Percentiles rank a stretch among this genome's conserved stretches.
Evolutionary conservation across 75 land plant species (phyloP).

Genomic region (Cryptomeria japonica): DNA sequence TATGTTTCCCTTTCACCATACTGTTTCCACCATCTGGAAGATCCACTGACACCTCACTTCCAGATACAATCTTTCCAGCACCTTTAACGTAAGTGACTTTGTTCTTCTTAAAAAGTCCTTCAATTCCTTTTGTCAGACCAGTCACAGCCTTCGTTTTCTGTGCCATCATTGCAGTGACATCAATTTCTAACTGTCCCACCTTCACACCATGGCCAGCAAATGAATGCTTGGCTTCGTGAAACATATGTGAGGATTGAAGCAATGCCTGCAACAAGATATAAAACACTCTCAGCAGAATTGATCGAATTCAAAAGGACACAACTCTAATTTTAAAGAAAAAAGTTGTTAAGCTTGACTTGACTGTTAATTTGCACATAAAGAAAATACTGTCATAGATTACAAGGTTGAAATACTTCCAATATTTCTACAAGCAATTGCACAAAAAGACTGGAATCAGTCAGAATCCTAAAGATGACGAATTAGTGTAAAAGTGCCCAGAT

Average conservation of each 20-base stretch:
- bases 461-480: too few relatives aligned
- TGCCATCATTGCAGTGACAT: slow-evolving; percentile 87
- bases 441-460: too few relatives aligned
- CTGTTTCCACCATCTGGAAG: slow-evolving; percentile 69
- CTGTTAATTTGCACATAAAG: not conserved
- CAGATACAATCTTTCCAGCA: slow-evolving; percentile 75
- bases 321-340: not conserved
- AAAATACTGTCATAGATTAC: not conserved
- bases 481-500: too few relatives aligned
- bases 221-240: slow-evolving; percentile 88
- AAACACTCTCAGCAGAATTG: not conserved
- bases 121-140: slow-evolving; percentile 83
- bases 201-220: slow-evolving; percentile 90
- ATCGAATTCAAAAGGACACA: not conserved
- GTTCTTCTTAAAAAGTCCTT: slow-evolving; percentile 97
- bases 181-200: slow-evolving; percentile 68
- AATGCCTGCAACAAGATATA: slow-evolving; percentile 57
- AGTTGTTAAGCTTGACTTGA: not conserved
- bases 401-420: too few relatives aligned
- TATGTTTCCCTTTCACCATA: slow-evolving; percentile 78
- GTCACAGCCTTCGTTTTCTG: slow-evolving; percentile 86
- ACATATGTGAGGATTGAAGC: slow-evolving; percentile 94
- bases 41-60: slow-evolving; percentile 77
- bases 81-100: slow-evolving; percentile 95
- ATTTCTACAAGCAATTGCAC: too few relatives aligned